These are phyloP conservation scores for Colletotrichum tanaceti DNA, from an alignment of 2,329 filamentous ascomycete genomes.

Conservation along the genomic window DNA sequence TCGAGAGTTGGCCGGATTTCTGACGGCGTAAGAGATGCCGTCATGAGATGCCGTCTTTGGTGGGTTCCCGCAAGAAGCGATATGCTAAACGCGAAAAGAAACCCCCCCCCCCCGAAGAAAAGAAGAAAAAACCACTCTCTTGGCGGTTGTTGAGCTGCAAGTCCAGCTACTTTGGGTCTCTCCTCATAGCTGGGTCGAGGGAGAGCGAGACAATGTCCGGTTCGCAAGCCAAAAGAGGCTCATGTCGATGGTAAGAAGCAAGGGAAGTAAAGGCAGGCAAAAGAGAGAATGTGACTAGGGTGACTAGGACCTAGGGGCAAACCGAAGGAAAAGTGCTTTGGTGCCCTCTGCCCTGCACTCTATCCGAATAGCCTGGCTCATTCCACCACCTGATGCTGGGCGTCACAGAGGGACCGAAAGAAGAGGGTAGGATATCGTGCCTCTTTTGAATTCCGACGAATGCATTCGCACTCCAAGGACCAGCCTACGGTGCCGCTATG, in stretches of 20 bases:
- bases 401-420: neutral
- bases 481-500: neutral
- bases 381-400: neutral
- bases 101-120: too few species aligned
- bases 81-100: conserved; percentile 6
- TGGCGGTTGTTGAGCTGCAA: conserved; percentile 2
- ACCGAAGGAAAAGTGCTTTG: conserved; percentile 13
- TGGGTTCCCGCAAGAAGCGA: neutral
- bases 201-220: conserved; percentile 27
- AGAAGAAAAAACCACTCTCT: conserved; percentile 4
- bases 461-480: neutral
- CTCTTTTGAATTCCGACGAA: neutral
- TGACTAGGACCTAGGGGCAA: conserved; percentile 13
- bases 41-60: neutral
- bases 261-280: conserved; percentile 9
- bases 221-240: conserved; percentile 12
- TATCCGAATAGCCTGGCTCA: neutral
- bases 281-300: neutral
- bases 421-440: neutral
- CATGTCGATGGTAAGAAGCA: conserved; percentile 29
- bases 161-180: neutral
- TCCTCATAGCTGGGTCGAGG: conserved; percentile 9
- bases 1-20: neutral
- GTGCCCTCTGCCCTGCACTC: neutral
- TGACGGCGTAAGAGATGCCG: neutral